Base-by-base conservation (phyloP, 2,329 filamentous ascomycete species). In the Ophiognomonia clavigignenti-juglandacearum region DNA sequence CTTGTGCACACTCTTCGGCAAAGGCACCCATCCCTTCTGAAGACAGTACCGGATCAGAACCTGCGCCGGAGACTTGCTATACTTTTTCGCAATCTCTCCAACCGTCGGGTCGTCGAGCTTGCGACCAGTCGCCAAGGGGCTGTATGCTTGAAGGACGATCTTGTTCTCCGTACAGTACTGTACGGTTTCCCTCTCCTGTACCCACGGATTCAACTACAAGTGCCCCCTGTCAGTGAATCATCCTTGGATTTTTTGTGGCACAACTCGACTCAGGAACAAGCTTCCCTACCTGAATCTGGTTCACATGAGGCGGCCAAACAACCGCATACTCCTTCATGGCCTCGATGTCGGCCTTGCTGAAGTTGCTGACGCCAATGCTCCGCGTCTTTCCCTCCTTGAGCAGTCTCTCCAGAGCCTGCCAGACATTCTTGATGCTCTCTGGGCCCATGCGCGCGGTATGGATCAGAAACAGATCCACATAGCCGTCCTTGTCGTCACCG, bases 11-110 rank as follows among this genome's bases (percentile, higher is more conserved):
- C 81, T 85, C 70, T 86, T 87, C 18, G 83, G 82, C 46, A 87
- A 62, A 22, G 83, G 82, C 14, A 83, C 73, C 77, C 82, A 86
- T 6, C 71, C 74, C 67, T 86, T 88, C 60, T 89, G 83, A 57
- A 89, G 63, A 51, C 77, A 77, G 61, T 84, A 90, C 49, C 85
- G 73, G 18, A 90, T 70, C 54, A 90, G 66, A 7, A 88, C 67
- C 64, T 89, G 85, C 20, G 78, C 77, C 1, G 80, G 73, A 9
- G 74, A 73, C 59, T 79, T 84, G 35, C 64, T 65, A 60, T 85
- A 76, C 58, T 80, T 82, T 56, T 75, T 62, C 3, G 80, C 78
- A 29, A 88, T 67, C 1, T 61, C 61, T 5, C 72, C 67, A 6
- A 89, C 65, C 0, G 74, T 78, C 48, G 73, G 64, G 56, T 88